phyloP scores from a whole-genome alignment of 331 rosid genomes.

The Malus hybrid region DNA sequence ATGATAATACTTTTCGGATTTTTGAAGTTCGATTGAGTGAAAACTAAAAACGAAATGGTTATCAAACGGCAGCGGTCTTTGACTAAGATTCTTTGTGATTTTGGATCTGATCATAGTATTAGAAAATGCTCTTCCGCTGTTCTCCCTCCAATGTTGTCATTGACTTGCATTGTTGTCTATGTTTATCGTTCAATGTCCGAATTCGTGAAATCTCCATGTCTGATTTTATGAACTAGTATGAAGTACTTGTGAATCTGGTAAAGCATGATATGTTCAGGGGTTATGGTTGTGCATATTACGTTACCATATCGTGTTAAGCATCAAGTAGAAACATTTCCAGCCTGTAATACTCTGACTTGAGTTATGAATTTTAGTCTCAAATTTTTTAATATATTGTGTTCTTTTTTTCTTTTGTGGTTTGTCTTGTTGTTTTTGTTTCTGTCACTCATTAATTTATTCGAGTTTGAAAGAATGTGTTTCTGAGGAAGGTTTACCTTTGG shows the following conservation, averaged over 20 bases:
- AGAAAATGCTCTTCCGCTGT: background rate
- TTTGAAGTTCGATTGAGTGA: background rate
- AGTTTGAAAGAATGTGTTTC: background rate
- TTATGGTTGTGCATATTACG: background rate
- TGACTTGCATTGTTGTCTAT: background rate
- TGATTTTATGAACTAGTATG: background rate
- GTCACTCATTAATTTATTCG: background rate
- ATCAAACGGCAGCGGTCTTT: background rate
- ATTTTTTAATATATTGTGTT: background rate
- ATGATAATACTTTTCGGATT: background rate
- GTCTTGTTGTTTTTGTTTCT: background rate
- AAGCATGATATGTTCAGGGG: background rate
- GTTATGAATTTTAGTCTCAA: background rate
- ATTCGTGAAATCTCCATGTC: background rate
- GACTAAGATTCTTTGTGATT: background rate
- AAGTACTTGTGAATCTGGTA: background rate
- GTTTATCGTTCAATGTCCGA: background rate
- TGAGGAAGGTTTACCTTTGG: background rate
- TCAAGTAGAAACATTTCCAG: background rate
- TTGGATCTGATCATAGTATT: constrained; percentile 11
- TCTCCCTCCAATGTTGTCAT: background rate
- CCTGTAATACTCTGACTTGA: background rate
- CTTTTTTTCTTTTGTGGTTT: background rate
- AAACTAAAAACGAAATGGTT: too few species aligned
- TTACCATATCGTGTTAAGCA: background rate